Conservation (phyloP, 139 green algal genomes). For the Coelastrella sp. region DNA sequence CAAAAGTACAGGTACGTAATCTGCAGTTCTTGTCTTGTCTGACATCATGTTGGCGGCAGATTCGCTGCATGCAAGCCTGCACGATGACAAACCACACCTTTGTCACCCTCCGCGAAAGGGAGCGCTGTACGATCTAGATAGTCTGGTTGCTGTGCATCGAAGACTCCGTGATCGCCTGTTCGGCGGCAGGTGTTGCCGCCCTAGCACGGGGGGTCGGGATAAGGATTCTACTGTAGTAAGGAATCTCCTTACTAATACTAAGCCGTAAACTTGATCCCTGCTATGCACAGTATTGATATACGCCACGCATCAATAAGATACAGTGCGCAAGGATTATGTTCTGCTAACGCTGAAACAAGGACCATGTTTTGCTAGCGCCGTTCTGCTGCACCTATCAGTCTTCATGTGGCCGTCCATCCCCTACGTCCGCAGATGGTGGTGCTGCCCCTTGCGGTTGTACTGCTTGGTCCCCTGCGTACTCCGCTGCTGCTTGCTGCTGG, state of each 20-base stretch:
- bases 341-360: no score
- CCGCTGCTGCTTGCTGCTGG: not conserved
- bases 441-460: not conserved
- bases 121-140: not conserved
- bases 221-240: no score
- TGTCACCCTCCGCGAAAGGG: not conserved
- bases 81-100: not conserved
- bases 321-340: no score
- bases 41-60: no score
- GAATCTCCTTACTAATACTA: no score
- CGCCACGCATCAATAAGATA: no score
- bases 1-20: no score
- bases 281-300: no score
- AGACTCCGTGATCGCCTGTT: not conserved
- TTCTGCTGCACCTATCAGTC: not conserved
- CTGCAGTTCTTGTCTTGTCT: no score
- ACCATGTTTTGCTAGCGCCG: not conserved
- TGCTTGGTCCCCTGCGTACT: not conserved
- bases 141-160: not conserved
- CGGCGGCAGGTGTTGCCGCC: no score
- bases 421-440: conserved; percentile 1
- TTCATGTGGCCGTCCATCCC: conserved; percentile 17
- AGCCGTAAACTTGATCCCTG: no score
- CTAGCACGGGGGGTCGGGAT: no score
- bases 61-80: not conserved